Percentiles rank a stretch among this genome's conserved stretches.
Evolutionary conservation across 192 early-diverging fungal species (phyloP).

Genomic region (Backusella liffmaniae): DNA sequence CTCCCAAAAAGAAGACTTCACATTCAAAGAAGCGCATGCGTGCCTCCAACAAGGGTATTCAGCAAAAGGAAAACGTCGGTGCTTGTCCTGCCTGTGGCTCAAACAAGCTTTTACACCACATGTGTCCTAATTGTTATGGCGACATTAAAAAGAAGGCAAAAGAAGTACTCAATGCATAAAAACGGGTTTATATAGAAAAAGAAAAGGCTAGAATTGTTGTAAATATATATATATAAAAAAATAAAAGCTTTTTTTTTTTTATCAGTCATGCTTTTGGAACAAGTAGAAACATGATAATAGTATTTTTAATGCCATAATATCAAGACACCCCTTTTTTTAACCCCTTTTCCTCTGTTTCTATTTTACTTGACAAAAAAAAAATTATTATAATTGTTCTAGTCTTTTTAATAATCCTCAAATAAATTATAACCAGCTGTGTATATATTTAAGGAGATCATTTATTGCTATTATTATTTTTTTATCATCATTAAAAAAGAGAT

Average conservation of each 20-base stretch:
- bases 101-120: slow-evolving; percentile 70
- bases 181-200: neutral
- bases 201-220: neutral
- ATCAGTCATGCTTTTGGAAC: neutral
- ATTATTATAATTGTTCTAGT: neutral
- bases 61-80: slow-evolving; percentile 65
- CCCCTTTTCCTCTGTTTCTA: neutral
- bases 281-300: neutral
- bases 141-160: slow-evolving; percentile 54
- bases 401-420: neutral
- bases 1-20: slow-evolving; percentile 92
- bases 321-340: neutral
- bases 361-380: neutral
- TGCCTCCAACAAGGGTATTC: slow-evolving; percentile 72
- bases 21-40: slow-evolving; percentile 90
- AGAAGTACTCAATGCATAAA: slow-evolving; percentile 4
- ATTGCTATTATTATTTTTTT: neutral
- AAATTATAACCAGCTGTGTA: neutral
- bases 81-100: slow-evolving; percentile 79
- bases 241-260: neutral
- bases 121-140: slow-evolving; percentile 74
- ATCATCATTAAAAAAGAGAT: neutral
- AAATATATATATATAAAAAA: neutral
- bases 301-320: neutral
- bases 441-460: neutral